Base-by-base conservation (phyloP, 495 filamentous ascomycete genomes). In the Cudoniella acicularis region DNA sequence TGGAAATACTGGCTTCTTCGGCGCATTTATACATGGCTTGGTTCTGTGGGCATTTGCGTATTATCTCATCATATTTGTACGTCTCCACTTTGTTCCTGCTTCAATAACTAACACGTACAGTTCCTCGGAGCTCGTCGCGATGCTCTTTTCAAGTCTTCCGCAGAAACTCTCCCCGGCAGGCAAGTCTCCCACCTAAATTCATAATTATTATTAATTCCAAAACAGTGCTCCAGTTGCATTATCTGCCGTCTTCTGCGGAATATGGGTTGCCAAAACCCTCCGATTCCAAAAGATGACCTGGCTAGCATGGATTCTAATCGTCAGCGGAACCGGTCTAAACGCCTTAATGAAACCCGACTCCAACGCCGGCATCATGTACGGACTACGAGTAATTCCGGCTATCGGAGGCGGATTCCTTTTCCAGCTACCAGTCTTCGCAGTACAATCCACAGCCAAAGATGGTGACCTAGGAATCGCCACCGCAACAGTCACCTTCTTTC, bases 11-110 rank as follows among this genome's bases (percentile, higher is more conserved):
- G 61, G 60, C 45, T 69, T 69, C 47, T 41, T 82, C 13, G 79
- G 69, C 2, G 76, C 75, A 2, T 75, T 73, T 60, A 75, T 76
- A 64, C 84, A 78, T 65, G 85, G 72, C 13, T 56, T 73, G 40
- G 65, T 77, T 22, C 67, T 75, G 24, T 78, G 72, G 71, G 63
- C 61, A 67, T 69, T 84, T 1, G 67, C 90, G 1, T 89, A 89
- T 61, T 89, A 86, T 46, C 64, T 64, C 1, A 59, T 85, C 13
- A 69, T 83, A 20, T 81, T 24, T 78, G 57, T 87, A 22, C 77
- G 85, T 0, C 69, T 90, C 1, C 89, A 85, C 69, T 86, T 82
- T 61, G 75, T 83, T 60, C 80, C 79, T 10, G 78, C 85, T 36
- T 81, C 83, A 62, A 75, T 69, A 3, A 77, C 73, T 62, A 66